These are phyloP conservation scores for Pyrenochaeta sp. DNA, from an alignment of 2,329 filamentous ascomycete species.

Conservation along the genomic window DNA sequence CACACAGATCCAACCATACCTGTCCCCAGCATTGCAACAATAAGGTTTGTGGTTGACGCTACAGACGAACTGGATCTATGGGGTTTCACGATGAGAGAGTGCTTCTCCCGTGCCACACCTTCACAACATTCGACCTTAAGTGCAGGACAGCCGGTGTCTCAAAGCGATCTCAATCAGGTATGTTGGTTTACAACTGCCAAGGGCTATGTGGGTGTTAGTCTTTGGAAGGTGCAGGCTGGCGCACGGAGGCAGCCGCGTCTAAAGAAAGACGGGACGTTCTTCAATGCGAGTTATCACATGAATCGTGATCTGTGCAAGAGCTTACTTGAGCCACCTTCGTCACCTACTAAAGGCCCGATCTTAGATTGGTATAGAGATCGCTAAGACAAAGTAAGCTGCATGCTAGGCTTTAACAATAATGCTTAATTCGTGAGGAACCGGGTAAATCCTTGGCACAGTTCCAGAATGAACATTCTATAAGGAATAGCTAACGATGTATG, in stretches of 20 bases:
- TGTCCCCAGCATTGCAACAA: too few species aligned
- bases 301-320: background rate
- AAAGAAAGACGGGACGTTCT: background rate
- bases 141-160: too few species aligned
- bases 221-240: too few species aligned
- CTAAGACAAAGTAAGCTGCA: background rate
- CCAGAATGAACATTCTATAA: background rate
- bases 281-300: background rate
- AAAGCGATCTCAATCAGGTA: too few species aligned
- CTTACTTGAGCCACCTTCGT: background rate
- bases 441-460: background rate
- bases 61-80: too few species aligned
- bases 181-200: too few species aligned
- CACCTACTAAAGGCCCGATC: background rate
- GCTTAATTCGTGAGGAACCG: background rate
- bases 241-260: background rate
- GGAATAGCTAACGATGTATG: background rate
- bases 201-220: too few species aligned
- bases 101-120: too few species aligned
- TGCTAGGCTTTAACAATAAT: background rate
- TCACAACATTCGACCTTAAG: too few species aligned
- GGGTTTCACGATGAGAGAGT: too few species aligned
- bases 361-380: background rate
- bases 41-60: too few species aligned
- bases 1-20: too few species aligned